Conservation (phyloP, 345 rosid species). For the Acer campestre region DNA sequence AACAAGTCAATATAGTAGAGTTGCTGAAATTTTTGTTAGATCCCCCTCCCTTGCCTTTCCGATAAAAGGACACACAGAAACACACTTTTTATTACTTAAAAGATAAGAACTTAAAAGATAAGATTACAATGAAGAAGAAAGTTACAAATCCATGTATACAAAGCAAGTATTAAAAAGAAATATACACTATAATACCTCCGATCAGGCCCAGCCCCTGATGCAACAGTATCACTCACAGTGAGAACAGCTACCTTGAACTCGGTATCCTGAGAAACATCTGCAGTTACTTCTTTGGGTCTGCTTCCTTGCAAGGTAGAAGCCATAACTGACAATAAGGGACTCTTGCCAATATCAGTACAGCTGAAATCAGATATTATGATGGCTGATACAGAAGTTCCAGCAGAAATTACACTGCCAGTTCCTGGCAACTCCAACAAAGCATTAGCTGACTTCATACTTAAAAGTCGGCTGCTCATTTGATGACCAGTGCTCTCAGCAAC, state of each 20-base stretch:
- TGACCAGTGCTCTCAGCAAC: constrained; percentile 93
- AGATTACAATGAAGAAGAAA: neutral
- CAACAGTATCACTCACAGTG: constrained; percentile 92
- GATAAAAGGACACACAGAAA: neutral
- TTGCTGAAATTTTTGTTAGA: neutral
- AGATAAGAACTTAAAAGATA: neutral
- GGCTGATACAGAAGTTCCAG: constrained; percentile 80
- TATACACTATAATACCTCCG: constrained; percentile 56
- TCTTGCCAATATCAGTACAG: constrained; percentile 28
- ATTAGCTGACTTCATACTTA: constrained; percentile 92
- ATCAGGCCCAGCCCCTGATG: constrained; percentile 87
- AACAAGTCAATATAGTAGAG: neutral
- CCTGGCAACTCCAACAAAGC: constrained; percentile 87
- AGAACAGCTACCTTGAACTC: constrained; percentile 72
- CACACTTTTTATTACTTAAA: neutral
- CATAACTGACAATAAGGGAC: constrained; percentile 34
- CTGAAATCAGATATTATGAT: constrained; percentile 62
- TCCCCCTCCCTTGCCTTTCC: neutral
- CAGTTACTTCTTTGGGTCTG: constrained; percentile 26
- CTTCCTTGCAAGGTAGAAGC: constrained; percentile 37
- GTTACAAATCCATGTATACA: neutral
- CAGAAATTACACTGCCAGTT: constrained; percentile 54
- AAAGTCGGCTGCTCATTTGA: constrained; percentile 88
- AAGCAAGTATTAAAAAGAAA: constrained; percentile 7
- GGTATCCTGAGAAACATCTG: constrained; percentile 29